These are phyloP conservation scores for Cytospora mali DNA, from an alignment of 2,329 filamentous ascomycete genomes.

Conservation along the genomic window DNA sequence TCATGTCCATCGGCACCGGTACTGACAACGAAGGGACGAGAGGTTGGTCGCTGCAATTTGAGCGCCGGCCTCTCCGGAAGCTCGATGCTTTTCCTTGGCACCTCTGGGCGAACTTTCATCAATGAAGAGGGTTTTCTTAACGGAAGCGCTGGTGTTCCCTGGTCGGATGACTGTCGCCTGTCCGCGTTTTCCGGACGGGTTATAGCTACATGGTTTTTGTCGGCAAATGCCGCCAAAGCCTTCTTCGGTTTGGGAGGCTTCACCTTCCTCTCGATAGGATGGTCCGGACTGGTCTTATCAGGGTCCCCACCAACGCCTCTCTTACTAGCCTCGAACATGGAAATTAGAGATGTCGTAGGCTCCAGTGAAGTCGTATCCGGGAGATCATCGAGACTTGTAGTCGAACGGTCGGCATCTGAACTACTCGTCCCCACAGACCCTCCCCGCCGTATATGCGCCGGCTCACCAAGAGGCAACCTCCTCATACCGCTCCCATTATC, in stretches of 20 bases:
- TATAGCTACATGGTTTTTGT: background rate
- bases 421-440: slow-evolving; percentile 33
- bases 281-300: slow-evolving; percentile 36
- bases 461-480: slow-evolving; percentile 33
- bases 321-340: slow-evolving; percentile 65
- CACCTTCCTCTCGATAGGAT: background rate
- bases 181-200: background rate
- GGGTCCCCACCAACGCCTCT: slow-evolving; percentile 35
- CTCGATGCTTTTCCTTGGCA: slow-evolving; percentile 1
- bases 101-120: slow-evolving; percentile 4
- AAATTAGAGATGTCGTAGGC: slow-evolving; percentile 66
- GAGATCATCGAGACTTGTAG: slow-evolving; percentile 37
- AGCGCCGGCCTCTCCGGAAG: slow-evolving; percentile 1
- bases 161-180: background rate
- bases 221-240: background rate
- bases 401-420: slow-evolving; percentile 35
- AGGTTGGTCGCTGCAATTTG: background rate
- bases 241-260: slow-evolving; percentile 9
- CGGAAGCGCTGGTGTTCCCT: background rate
- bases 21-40: background rate
- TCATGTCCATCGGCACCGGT: slow-evolving; percentile 24
- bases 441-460: slow-evolving; percentile 17
- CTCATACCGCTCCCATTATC: slow-evolving; percentile 20
- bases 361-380: slow-evolving; percentile 62
- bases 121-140: slow-evolving; percentile 6